Evolutionary conservation across 78 protist species (phyloP).

Genomic region (Dictyostelium firmibasis): DNA sequence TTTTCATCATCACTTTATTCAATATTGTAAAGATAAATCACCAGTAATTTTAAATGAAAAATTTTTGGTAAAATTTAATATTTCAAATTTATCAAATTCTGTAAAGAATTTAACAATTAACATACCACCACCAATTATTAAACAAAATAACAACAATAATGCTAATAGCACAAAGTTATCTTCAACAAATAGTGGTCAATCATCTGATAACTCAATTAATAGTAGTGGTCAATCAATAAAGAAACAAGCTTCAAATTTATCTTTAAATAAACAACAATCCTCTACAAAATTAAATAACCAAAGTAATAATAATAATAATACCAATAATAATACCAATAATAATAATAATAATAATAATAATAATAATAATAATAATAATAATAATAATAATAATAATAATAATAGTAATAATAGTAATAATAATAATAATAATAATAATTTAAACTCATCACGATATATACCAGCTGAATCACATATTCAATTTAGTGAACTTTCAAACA

Average conservation of each 20-base stretch:
- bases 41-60: slow-evolving; percentile 14
- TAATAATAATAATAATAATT: background rate
- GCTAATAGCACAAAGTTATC: background rate
- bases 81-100: slow-evolving; percentile 26
- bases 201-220: background rate
- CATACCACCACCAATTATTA: slow-evolving; percentile 19
- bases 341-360: no score
- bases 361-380: background rate
- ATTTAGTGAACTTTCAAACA: slow-evolving; percentile 43
- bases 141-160: background rate
- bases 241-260: background rate
- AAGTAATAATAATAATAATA: background rate
- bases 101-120: slow-evolving; percentile 29
- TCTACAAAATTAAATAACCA: background rate
- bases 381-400: background rate
- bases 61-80: slow-evolving; percentile 19
- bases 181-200: background rate
- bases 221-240: background rate
- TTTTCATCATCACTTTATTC: no score
- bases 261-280: background rate
- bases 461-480: slow-evolving; percentile 67
- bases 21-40: slow-evolving; percentile 27
- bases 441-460: slow-evolving; percentile 5
- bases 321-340: background rate
- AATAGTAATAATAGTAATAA: no score